These are phyloP conservation scores for Lepidium africanum DNA, from an alignment of 345 rosid species.

Conservation along the genomic window DNA sequence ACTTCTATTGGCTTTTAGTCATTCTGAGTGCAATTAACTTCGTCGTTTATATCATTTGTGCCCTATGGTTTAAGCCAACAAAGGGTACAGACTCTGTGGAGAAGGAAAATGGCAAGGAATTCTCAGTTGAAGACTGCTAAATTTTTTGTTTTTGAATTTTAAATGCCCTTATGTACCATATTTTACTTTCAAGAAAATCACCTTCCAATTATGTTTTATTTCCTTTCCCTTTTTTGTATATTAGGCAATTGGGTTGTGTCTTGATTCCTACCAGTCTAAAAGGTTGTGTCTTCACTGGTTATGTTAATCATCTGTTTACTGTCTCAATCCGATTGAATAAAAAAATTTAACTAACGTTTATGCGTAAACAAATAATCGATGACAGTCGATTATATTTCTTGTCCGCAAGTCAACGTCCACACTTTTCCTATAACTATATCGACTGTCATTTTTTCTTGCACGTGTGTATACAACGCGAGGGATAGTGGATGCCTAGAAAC, in stretches of 20 bases:
- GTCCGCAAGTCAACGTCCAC: no score
- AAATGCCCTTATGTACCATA: background rate
- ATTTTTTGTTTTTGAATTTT: background rate
- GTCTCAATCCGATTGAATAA: background rate
- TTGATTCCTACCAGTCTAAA: background rate
- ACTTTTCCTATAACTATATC: no score
- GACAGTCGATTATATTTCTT: no score
- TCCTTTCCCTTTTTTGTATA: background rate
- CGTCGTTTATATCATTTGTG: conserved; percentile 29
- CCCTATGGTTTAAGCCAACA: conserved; percentile 34
- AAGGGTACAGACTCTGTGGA: conserved; percentile 26
- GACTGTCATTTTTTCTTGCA: no score
- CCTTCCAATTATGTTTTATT: background rate
- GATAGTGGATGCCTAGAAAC: no score
- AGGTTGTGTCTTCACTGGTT: conserved; percentile 4
- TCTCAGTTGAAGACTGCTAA: conserved; percentile 28
- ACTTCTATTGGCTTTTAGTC: conserved; percentile 44
- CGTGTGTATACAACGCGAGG: no score
- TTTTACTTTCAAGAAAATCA: background rate
- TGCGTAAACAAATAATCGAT: no score
- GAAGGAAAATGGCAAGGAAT: conserved; percentile 20
- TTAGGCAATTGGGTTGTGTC: conserved; percentile 2
- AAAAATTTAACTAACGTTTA: background rate
- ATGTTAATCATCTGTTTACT: background rate
- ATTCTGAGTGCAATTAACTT: conserved; percentile 38